These are phyloP conservation scores for Stemphylium lycopersici DNA, from an alignment of 2,329 filamentous ascomycete species.

Conservation along the genomic window DNA sequence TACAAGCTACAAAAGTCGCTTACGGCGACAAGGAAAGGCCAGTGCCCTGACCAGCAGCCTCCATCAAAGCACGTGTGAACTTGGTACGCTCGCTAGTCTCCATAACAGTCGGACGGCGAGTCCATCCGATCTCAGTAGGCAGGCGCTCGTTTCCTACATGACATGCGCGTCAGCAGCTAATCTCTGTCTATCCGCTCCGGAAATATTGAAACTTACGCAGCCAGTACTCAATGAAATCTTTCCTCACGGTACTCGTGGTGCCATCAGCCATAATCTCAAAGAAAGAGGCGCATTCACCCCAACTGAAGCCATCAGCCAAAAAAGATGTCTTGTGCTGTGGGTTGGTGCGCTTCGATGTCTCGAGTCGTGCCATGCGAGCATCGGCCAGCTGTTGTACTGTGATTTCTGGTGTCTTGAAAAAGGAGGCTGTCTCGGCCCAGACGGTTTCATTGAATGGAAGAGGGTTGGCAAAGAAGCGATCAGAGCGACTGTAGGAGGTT, in stretches of 20 bases:
- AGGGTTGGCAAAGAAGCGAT: conserved; percentile 11
- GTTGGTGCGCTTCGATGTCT: conserved; percentile 7
- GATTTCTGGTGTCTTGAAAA: conserved; percentile 7
- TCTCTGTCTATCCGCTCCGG: neutral
- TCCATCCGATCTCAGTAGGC: conserved; percentile 14
- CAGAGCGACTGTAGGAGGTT: conserved; percentile 3
- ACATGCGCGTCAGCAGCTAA: neutral
- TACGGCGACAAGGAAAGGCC: neutral
- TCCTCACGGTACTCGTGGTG: conserved; percentile 8
- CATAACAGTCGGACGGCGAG: conserved; percentile 11
- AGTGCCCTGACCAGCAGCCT: conserved; percentile 7
- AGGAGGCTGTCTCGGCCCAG: conserved; percentile 10
- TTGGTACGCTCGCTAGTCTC: conserved; percentile 13
- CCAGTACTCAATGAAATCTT: conserved; percentile 16
- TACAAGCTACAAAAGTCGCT: neutral
- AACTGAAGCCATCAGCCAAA: conserved; percentile 10
- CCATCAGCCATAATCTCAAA: conserved; percentile 16
- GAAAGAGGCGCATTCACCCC: conserved; percentile 14
- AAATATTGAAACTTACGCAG: conserved; percentile 5
- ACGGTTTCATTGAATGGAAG: conserved; percentile 15
- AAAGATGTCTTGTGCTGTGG: conserved; percentile 9
- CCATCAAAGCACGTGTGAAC: conserved; percentile 11
- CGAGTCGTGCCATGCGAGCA: conserved; percentile 4
- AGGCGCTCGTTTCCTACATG: conserved; percentile 8
- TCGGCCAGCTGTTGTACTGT: conserved; percentile 5